Evolutionary conservation across 805 yeast species (phyloP).

Genomic region (Barnettozyma botsteinii): DNA sequence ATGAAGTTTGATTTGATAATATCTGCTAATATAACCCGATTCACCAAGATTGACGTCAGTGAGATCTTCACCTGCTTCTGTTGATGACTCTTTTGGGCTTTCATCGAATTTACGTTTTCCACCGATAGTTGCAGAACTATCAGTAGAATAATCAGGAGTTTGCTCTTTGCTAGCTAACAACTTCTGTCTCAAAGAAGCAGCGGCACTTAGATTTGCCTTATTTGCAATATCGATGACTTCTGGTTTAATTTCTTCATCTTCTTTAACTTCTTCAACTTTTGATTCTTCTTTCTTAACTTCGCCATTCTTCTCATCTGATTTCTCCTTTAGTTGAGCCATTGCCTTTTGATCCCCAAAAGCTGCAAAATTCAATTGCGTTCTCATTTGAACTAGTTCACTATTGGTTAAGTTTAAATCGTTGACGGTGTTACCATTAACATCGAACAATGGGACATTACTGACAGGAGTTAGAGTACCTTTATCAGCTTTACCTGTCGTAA

Average conservation of each 20-base stretch:
- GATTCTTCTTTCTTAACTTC: constrained; percentile 21
- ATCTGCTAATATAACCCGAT: constrained; percentile 80
- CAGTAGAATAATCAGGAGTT: constrained; percentile 5
- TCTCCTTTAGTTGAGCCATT: constrained; percentile 6
- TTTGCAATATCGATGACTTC: constrained; percentile 29
- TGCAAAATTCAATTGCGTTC: constrained; percentile 60
- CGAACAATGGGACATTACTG: constrained; percentile 69
- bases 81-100: constrained; percentile 2
- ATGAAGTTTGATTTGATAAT: constrained; percentile 71
- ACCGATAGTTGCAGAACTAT: constrained; percentile 9
- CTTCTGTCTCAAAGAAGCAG: constrained; percentile 37
- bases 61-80: constrained; percentile 19
- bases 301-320: constrained; percentile 21
- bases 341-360: constrained; percentile 49
- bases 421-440: constrained; percentile 67
- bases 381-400: constrained; percentile 61
- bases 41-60: constrained; percentile 62
- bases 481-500: constrained; percentile 62
- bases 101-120: constrained; percentile 19
- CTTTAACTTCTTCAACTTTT: constrained; percentile 26
- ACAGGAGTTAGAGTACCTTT: constrained; percentile 68
- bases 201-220: constrained; percentile 37
- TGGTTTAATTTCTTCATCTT: constrained; percentile 25
- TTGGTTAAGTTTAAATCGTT: constrained; percentile 63
- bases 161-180: constrained; percentile 26